A percentile compares a stretch with the other conserved stretches of the same genome.
phyloP scores from a whole-genome alignment of 192 early-diverging fungal genomes.

The Coemansia guatemalensis region DNA sequence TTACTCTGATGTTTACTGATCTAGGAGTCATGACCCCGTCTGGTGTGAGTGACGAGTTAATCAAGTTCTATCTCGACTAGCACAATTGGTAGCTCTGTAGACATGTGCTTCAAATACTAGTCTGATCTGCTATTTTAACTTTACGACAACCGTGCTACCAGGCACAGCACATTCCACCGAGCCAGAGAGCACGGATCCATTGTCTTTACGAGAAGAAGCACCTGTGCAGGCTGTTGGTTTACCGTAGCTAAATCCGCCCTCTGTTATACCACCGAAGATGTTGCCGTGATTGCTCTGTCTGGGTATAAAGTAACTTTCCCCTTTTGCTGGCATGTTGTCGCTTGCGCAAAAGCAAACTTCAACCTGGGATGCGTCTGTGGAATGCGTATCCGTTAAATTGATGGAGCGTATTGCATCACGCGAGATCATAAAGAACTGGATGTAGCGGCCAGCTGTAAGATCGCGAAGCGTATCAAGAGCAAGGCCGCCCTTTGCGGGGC shows the following conservation, averaged over 20 bases:
- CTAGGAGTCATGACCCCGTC: constrained; percentile 89
- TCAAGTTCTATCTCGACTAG: constrained; percentile 75
- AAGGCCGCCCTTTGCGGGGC: constrained; percentile 48
- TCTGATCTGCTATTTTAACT: constrained; percentile 4
- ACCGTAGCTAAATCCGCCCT: constrained; percentile 44
- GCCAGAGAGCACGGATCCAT: constrained; percentile 25
- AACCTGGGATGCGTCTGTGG: neutral
- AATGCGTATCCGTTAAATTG: neutral
- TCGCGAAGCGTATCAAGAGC: constrained; percentile 40
- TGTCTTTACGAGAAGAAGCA: neutral
- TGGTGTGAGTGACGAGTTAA: constrained; percentile 83
- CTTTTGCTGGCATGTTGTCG: neutral
- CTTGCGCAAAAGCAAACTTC: neutral
- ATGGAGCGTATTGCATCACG: too few species aligned
- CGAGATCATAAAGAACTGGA: constrained; percentile 38
- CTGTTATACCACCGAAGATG: constrained; percentile 26
- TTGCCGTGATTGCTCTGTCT: neutral
- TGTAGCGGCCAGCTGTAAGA: constrained; percentile 18
- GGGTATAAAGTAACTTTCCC: neutral
- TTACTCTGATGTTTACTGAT: constrained; percentile 88
- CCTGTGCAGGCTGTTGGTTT: neutral
- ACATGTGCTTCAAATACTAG: neutral
- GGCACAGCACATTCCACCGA: constrained; percentile 43
- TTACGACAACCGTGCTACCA: constrained; percentile 12
- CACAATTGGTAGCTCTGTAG: neutral